Percentiles rank a stretch among this genome's conserved stretches.
Conservation (phyloP, 1,284 basidiomycete genomes). For the Quambalaria eucalypti region DNA sequence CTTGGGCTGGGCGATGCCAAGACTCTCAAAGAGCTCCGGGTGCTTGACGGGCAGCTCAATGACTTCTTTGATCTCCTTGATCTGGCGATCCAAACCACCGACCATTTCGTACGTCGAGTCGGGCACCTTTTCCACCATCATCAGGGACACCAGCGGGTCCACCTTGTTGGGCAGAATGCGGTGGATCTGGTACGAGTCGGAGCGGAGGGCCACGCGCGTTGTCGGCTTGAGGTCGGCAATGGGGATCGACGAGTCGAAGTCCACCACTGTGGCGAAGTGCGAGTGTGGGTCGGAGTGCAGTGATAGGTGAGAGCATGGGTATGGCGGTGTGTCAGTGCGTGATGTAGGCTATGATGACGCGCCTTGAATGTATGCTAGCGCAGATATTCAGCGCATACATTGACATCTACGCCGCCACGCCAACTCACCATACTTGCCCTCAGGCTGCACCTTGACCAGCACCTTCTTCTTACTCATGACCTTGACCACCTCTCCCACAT, state of each 20-base stretch:
- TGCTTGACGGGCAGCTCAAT: constrained; percentile 97
- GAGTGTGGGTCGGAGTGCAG: neutral
- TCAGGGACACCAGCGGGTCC: constrained; percentile 45
- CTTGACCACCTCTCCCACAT: constrained; percentile 95
- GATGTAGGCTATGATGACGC: neutral
- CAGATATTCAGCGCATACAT: too few relatives aligned
- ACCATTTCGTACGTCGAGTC: constrained; percentile 99
- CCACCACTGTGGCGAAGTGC: constrained; percentile 62
- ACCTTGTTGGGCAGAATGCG: constrained; percentile 47
- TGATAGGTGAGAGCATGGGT: neutral
- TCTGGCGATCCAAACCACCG: constrained; percentile 92
- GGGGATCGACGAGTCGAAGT: constrained; percentile 82
- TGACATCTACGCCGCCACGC: too few relatives aligned
- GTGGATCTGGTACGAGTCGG: constrained; percentile 72
- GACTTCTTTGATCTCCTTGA: constrained; percentile 99
- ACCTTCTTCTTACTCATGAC: constrained; percentile 99
- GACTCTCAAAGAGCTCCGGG: constrained; percentile 88
- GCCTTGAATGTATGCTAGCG: too few relatives aligned
- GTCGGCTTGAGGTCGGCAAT: constrained; percentile 70
- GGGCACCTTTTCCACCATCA: constrained; percentile 99
- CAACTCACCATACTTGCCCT: constrained; percentile 84
- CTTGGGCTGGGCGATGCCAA: constrained; percentile 96
- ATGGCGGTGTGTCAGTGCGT: too few relatives aligned
- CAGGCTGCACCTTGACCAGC: constrained; percentile 94
- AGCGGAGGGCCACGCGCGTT: constrained; percentile 86